phyloP scores from a whole-genome alignment of 352 stramenopile genomes.

The Pythium guiyangense region DNA sequence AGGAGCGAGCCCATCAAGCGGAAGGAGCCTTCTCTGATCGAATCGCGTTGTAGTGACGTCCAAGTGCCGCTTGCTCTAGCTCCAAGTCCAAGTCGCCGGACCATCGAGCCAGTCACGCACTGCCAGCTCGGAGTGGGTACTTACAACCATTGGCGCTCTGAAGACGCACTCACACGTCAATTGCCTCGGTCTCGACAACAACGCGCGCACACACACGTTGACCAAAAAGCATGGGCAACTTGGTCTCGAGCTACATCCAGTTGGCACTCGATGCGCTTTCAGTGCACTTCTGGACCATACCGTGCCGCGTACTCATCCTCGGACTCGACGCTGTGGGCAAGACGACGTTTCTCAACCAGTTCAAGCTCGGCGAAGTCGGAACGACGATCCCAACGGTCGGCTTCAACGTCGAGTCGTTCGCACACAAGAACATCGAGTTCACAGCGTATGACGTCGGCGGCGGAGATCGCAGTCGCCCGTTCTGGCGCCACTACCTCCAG shows the following conservation, averaged over 20 bases:
- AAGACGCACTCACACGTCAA: not conserved
- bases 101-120: not conserved
- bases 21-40: too few relatives aligned
- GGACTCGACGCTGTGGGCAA: constrained; percentile 94
- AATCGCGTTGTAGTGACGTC: too few relatives aligned
- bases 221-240: constrained; percentile 42
- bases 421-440: constrained; percentile 70
- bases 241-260: constrained; percentile 31
- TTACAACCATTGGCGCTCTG: too few relatives aligned
- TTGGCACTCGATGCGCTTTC: constrained; percentile 24
- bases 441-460: constrained; percentile 83
- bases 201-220: too few relatives aligned
- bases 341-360: constrained; percentile 94
- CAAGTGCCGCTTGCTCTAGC: too few relatives aligned
- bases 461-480: constrained; percentile 27
- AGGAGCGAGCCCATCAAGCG: too few relatives aligned
- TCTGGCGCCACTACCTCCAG: constrained; percentile 73
- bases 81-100: too few relatives aligned
- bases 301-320: constrained; percentile 83
- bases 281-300: constrained; percentile 22
- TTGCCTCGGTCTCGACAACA: not conserved
- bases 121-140: not conserved
- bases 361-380: constrained; percentile 74
- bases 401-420: constrained; percentile 84
- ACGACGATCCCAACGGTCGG: constrained; percentile 82